phyloP scores from a whole-genome alignment of 2,329 filamentous ascomycete genomes.

The Diaporthe citrichinensis region DNA sequence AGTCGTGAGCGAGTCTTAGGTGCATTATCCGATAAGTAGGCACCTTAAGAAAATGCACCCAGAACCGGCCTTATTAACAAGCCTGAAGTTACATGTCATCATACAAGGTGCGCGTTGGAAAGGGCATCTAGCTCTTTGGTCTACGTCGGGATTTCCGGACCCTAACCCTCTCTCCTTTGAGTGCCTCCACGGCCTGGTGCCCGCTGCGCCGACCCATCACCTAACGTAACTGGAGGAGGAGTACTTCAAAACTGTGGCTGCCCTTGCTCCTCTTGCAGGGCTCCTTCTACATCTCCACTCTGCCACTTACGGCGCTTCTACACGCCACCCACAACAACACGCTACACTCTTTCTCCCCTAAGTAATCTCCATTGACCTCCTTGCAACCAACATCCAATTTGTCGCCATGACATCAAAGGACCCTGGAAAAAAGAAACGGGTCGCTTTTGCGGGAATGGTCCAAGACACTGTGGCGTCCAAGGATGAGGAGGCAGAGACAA shows the following conservation, averaged over 20 bases:
- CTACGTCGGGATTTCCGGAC: background rate
- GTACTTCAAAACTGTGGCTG: no score
- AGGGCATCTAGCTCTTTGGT: background rate
- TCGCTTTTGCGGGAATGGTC: background rate
- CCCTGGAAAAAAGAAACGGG: background rate
- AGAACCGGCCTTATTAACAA: no score
- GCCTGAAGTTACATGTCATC: background rate
- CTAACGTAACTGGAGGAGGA: background rate
- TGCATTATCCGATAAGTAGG: background rate
- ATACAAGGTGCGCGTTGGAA: background rate
- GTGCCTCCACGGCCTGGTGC: background rate
- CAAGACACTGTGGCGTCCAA: background rate
- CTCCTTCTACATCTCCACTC: background rate
- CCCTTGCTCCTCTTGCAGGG: no score
- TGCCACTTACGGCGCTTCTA: background rate
- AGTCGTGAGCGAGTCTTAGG: background rate
- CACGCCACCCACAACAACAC: slow-evolving; percentile 1
- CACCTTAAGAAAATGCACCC: no score
- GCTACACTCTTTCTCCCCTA: background rate
- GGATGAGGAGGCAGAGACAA: background rate
- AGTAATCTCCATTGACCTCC: background rate
- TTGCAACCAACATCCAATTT: background rate
- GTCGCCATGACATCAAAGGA: background rate
- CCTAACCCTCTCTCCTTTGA: background rate
- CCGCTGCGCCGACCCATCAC: background rate